Evolutionary conservation across 2,329 filamentous ascomycete species (phyloP), one percentile per base, ranked within the genome.

Genomic region (Phaeosphaeria sp.): DNA sequence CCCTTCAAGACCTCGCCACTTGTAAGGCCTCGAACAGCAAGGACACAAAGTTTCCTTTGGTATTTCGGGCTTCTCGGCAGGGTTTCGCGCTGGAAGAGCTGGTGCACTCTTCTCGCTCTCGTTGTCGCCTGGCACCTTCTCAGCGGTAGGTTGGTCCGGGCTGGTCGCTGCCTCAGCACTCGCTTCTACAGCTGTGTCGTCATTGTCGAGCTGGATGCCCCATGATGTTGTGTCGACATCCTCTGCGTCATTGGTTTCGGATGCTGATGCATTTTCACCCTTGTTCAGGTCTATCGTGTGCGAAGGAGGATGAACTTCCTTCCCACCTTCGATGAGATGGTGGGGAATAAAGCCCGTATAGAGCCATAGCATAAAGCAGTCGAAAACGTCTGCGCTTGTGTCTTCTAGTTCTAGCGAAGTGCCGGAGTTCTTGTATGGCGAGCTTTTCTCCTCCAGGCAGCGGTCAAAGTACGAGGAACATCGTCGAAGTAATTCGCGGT

Each of bases 331-430:
- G 46, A 76, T 74, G 6, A 76, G 66, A 64, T 76, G 73, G 22
- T 76, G 73, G 6, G 73, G 73, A 21, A 76, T 73, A 50, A 72
- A 70, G 9, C 73, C 73, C 6, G 73, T 76, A 53, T 75, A 73
- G n/a, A 76, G 57, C 73, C 73, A 76, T 53, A 76, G 63, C 72
- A 76, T 73, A 54, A 76, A 76, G 7, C 72, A 69, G 56, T 76
- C 73, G 47, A 76, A 76, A n/a, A 75, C 72, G 52, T 76, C 73
- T n/a, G 73, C 71, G 46, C 62, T 71, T 3, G 71, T 72, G 33
- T 75, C 72, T 9, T 73, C 67, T 7, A 76, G 68, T 50, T 75
- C 73, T 13, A 76, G 59, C 15, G 60, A 65, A 4, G 67, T 52
- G 6, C 63, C 67, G 22, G 63, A 64, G 41, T 56, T 71, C 43